Percentiles rank a stretch among this genome's conserved stretches.
phyloP scores from a whole-genome alignment of 148 eudicot species.

The Chenopodium suecicum region DNA sequence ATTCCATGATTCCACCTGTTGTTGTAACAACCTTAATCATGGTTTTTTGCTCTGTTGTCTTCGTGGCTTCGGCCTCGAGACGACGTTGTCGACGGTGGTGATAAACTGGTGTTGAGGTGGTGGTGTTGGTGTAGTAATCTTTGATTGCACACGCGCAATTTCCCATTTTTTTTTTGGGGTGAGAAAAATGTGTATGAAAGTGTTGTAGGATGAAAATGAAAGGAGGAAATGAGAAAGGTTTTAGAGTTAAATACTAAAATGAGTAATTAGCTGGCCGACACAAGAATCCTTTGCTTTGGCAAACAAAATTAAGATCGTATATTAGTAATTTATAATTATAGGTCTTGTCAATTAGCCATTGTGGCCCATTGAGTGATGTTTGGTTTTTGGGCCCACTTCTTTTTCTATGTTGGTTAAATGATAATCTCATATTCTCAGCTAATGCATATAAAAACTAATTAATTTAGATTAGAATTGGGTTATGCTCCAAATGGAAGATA shows the following conservation, averaged over 20 bases:
- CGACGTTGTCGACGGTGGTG: not conserved
- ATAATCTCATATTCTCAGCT: not conserved
- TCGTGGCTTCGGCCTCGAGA: not conserved
- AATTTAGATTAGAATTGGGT: too few relatives aligned
- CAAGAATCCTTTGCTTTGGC: slow-evolving; percentile 33
- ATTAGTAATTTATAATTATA: not conserved
- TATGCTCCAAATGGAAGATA: not conserved
- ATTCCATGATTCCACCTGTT: slow-evolving; percentile 57
- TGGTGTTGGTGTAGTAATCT: not conserved
- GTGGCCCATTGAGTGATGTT: not conserved
- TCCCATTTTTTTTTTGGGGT: not conserved
- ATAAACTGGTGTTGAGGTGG: not conserved
- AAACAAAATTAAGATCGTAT: slow-evolving; percentile 13
- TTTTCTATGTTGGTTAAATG: too few relatives aligned
- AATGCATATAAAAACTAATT: too few relatives aligned
- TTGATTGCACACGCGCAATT: not conserved
- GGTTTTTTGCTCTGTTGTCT: not conserved
- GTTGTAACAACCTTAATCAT: slow-evolving; percentile 51
- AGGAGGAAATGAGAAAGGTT: not conserved
- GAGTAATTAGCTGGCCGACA: slow-evolving; percentile 25
- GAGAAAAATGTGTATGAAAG: not conserved
- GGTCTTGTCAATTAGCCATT: not conserved
- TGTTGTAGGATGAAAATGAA: not conserved
- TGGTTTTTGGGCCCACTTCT: not conserved
- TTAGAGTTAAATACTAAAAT: not conserved